Base-by-base conservation (phyloP, 148 eudicot species). In the Camellia lanceoleosa region DNA sequence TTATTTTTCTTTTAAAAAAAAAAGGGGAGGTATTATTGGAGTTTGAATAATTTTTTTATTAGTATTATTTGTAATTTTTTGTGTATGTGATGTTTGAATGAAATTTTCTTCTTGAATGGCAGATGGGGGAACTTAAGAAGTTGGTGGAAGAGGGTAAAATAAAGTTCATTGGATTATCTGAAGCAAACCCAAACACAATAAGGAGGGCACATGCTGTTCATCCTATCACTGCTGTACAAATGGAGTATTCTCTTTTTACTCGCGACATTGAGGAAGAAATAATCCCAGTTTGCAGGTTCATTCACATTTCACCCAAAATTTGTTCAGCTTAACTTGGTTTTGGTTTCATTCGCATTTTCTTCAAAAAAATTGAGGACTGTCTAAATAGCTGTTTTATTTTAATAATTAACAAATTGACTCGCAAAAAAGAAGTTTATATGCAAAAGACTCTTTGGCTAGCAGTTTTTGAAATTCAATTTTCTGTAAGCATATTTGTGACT, bases 71-170 rank as follows among this genome's bases (percentile, higher is more conserved):
- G 13, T 74, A 67, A 0, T 3, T 63, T n/a, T 55, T 78, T 10
- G 15, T 51, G 16, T 56, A 78, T n/a, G 60, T 23, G 9, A 58
- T 64, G 46, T 7, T 52, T 18, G 75, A 19, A 52, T 51, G n/a
- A 15, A 59, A 44, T 12, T 64, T 41, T 46, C 15, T 49, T 41
- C 44, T 73, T 75, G 58, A 70, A 9, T 38, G 44, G 46, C 80
- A 92, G 94, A 87, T 92, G 94, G 89, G 84, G 12, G 97, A 91
- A 80, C 88, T 92, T n/a, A 89, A 88, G 75, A 91, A 86, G 71
- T 80, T 92, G 73, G 94, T 89, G 78, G 90, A 91, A 73, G 97
- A 92, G 85, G 94, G 94, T 81, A 92, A 91, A 84, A 89, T 92
- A 79, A 92, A 80, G 76, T 89, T 86, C 81, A 77, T 92, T 73